phyloP scores from a whole-genome alignment of 1,284 basidiomycete species.

The Ceratobasidium sp. region DNA sequence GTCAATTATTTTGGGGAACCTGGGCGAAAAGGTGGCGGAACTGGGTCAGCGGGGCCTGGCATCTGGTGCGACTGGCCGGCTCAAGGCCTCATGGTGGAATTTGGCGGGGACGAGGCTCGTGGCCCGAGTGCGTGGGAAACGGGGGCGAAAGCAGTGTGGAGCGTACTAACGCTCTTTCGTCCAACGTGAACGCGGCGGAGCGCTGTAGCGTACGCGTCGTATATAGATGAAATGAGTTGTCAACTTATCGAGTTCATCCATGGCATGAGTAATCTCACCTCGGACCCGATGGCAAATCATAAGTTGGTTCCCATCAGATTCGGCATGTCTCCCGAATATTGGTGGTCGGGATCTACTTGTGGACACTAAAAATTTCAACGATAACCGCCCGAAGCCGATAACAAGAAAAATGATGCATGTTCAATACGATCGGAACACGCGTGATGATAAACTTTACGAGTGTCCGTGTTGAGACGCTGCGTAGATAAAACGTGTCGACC shows the following conservation, averaged over 20 bases:
- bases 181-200: neutral
- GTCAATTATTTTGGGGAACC: conserved; percentile 79
- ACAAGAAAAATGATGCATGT: conserved; percentile 16
- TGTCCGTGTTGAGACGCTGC: neutral
- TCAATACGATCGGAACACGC: conserved; percentile 30
- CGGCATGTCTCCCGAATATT: too few species aligned
- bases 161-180: conserved; percentile 68
- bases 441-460: conserved; percentile 11
- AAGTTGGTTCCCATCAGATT: too few species aligned
- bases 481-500: neutral
- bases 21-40: conserved; percentile 81
- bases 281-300: too few species aligned
- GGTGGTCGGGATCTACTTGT: neutral
- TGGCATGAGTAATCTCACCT: too few species aligned
- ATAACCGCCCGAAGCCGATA: conserved; percentile 3
- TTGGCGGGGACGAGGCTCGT: conserved; percentile 72
- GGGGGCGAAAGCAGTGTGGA: conserved; percentile 79
- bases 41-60: conserved; percentile 76
- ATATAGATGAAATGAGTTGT: conserved; percentile 3
- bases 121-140: conserved; percentile 84
- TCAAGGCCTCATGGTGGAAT: conserved; percentile 80
- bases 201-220: neutral
- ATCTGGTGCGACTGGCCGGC: conserved; percentile 92
- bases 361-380: neutral
- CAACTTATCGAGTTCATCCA: too few species aligned